Percentiles rank a stretch among this genome's conserved stretches.
These are phyloP conservation scores for Lipomyces starkeyi DNA, from an alignment of 805 yeast species.

Conservation along the genomic window DNA sequence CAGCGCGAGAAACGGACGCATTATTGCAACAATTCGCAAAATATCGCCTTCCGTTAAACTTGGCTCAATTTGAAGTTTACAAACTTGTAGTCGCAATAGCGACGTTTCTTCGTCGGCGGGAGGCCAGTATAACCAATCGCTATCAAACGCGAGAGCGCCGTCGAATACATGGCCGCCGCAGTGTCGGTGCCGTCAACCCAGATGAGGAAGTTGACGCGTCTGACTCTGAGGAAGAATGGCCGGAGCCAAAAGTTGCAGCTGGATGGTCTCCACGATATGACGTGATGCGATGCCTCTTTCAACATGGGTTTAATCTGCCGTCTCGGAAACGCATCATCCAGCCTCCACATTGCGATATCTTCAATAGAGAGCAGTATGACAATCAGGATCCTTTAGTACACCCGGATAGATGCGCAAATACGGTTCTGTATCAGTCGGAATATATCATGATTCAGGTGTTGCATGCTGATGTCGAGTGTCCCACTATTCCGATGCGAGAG, in stretches of 20 bases:
- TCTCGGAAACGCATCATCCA: neutral
- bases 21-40: neutral
- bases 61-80: slow-evolving; percentile 16
- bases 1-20: neutral
- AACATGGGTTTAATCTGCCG: slow-evolving; percentile 9
- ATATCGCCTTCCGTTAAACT: slow-evolving; percentile 12
- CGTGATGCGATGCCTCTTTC: slow-evolving; percentile 19
- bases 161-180: neutral
- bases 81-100: slow-evolving; percentile 9
- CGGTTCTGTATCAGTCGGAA: neutral
- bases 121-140: slow-evolving; percentile 1
- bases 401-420: neutral
- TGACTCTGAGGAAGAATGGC: neutral
- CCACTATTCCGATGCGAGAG: slow-evolving; percentile 1
- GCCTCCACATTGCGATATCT: slow-evolving; percentile 13
- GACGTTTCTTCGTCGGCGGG: slow-evolving; percentile 10
- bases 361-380: slow-evolving; percentile 9
- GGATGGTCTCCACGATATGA: slow-evolving; percentile 32
- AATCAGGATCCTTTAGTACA: slow-evolving; percentile 4
- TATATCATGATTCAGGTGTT: neutral
- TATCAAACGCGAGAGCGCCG: neutral
- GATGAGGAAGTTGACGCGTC: slow-evolving; percentile 1
- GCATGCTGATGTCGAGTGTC: slow-evolving; percentile 1
- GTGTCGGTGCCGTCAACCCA: neutral
- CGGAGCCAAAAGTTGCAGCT: neutral